phyloP scores from a whole-genome alignment of 169 alveolate genomes.

The Amoebophrya sp. region DNA sequence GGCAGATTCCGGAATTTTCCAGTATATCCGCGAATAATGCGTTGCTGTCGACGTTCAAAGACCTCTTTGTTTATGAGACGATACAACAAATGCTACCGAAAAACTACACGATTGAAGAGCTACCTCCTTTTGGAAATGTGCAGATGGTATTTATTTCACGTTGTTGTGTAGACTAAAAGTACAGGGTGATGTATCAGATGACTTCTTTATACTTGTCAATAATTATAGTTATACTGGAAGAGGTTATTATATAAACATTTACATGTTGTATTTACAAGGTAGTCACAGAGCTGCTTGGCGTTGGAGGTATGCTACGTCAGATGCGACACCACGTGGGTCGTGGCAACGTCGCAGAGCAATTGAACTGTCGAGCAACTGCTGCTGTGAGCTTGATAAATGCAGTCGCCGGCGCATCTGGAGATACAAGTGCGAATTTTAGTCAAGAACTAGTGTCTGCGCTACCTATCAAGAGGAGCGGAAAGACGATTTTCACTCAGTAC shows the following conservation, averaged over 20 bases:
- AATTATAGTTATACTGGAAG: too few relatives aligned
- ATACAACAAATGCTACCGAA: conserved; percentile 5
- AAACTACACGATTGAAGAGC: background rate
- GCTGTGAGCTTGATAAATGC: too few relatives aligned
- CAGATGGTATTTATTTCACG: background rate
- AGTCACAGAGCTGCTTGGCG: background rate
- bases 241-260: too few relatives aligned
- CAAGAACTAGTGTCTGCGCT: too few relatives aligned
- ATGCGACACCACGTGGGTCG: conserved; percentile 23
- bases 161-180: too few relatives aligned
- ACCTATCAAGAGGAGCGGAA: too few relatives aligned
- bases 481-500: background rate
- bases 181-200: too few relatives aligned
- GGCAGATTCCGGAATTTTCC: conserved; percentile 35
- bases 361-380: too few relatives aligned
- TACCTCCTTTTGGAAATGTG: conserved; percentile 30
- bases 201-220: too few relatives aligned
- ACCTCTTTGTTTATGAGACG: conserved; percentile 26
- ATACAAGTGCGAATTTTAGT: too few relatives aligned
- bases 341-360: conserved; percentile 1
- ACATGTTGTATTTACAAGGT: background rate
- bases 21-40: background rate
- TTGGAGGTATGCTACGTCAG: conserved; percentile 24
- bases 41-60: conserved; percentile 25
- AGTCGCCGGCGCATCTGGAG: too few relatives aligned